These are phyloP conservation scores for Blepharisma stoltei DNA, from an alignment of 73 alveolate species.

Conservation along the genomic window DNA sequence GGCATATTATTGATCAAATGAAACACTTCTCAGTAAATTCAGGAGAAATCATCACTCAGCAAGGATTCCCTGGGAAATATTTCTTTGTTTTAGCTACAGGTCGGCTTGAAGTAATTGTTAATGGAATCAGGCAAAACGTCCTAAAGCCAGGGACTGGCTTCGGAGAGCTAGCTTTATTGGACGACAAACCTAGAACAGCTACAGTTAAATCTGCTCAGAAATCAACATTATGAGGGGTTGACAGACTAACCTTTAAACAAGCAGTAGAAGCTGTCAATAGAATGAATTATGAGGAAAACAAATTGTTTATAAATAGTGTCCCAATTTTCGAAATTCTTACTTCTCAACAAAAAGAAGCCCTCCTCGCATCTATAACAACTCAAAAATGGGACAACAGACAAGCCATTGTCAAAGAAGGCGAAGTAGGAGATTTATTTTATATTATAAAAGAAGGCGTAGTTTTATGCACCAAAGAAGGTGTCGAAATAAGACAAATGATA, in stretches of 20 bases:
- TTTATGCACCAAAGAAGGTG: neutral
- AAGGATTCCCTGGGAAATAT: constrained; percentile 10
- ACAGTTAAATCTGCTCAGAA: constrained; percentile 8
- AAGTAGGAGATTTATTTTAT: constrained; percentile 29
- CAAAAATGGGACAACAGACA: neutral
- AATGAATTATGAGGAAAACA: constrained; percentile 11
- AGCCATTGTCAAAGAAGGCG: constrained; percentile 31
- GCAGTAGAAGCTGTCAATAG: neutral
- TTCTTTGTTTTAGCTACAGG: constrained; percentile 15
- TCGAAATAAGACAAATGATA: constrained; percentile 19
- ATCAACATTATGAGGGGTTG: constrained; percentile 27
- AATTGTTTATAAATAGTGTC: neutral
- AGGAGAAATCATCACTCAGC: constrained; percentile 4
- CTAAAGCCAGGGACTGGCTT: constrained; percentile 25
- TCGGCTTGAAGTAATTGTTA: neutral
- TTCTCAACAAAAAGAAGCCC: constrained; percentile 15
- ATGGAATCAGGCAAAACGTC: neutral
- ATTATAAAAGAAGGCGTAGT: constrained; percentile 32
- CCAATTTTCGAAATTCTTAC: constrained; percentile 1
- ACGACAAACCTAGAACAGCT: constrained; percentile 17
- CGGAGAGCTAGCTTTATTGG: constrained; percentile 33
- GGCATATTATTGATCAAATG: neutral
- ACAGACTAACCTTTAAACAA: constrained; percentile 9
- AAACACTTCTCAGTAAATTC: constrained; percentile 11
- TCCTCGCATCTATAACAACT: neutral